A percentile compares a stretch with the other conserved stretches of the same genome.
Conservation (phyloP, 192 early-diverging fungal species). For the Powellomyces hirtus region DNA sequence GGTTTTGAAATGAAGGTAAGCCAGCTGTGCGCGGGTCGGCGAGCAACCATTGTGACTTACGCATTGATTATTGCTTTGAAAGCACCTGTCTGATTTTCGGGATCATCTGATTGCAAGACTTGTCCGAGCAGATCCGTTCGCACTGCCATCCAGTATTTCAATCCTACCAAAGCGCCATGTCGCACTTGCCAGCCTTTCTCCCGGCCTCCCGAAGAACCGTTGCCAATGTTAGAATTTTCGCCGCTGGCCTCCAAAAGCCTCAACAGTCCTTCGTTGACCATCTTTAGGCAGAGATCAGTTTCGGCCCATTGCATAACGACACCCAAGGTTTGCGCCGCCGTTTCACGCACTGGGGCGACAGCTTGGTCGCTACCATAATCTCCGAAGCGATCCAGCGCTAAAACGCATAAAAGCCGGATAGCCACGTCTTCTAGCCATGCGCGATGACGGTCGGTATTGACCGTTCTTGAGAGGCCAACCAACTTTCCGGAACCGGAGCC, state of each 20-base stretch:
- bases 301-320: slow-evolving; percentile 62
- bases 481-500: slow-evolving; percentile 78
- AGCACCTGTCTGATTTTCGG: slow-evolving; percentile 55
- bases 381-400: slow-evolving; percentile 92
- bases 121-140: slow-evolving; percentile 78
- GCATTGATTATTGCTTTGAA: slow-evolving; percentile 75
- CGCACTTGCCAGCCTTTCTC: slow-evolving; percentile 84
- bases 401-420: slow-evolving; percentile 88
- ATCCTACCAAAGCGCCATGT: slow-evolving; percentile 86
- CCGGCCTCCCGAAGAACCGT: slow-evolving; percentile 18
- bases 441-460: slow-evolving; percentile 70
- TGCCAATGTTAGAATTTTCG: background rate
- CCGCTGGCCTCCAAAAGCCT: slow-evolving; percentile 45
- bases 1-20: background rate
- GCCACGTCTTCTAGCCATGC: slow-evolving; percentile 83
- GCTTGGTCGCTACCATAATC: slow-evolving; percentile 97
- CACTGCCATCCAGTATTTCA: slow-evolving; percentile 94
- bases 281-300: slow-evolving; percentile 52
- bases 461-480: slow-evolving; percentile 46
- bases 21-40: too few species aligned
- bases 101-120: slow-evolving; percentile 50
- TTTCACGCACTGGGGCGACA: slow-evolving; percentile 93
- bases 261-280: slow-evolving; percentile 57
- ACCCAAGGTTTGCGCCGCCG: slow-evolving; percentile 74
- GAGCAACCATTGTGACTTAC: too few species aligned